phyloP scores from a whole-genome alignment of 1,284 basidiomycete genomes.

The Trametes versicolor region DNA sequence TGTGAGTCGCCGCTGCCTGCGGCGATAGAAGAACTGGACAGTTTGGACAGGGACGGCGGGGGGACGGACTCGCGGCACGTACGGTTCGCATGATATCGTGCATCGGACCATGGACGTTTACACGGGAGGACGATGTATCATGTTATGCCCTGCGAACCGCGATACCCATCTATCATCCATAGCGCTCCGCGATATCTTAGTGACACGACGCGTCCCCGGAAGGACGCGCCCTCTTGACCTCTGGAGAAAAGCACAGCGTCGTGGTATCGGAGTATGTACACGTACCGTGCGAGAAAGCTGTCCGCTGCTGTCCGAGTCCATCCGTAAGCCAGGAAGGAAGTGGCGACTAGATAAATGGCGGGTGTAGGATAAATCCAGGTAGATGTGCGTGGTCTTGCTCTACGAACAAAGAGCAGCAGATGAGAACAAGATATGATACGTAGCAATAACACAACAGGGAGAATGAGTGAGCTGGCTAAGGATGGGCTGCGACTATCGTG shows the following conservation, averaged over 20 bases:
- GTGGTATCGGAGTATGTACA: background rate
- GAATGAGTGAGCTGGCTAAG: conserved; percentile 25
- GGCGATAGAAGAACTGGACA: conserved; percentile 21
- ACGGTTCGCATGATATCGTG: conserved; percentile 20
- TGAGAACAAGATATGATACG: conserved; percentile 28
- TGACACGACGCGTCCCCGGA: background rate
- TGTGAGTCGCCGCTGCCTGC: conserved; percentile 12
- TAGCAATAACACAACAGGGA: conserved; percentile 38
- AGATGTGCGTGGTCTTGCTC: conserved; percentile 26
- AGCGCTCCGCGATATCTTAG: too few relatives aligned
- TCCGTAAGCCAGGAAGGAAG: conserved; percentile 16
- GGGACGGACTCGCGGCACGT: conserved; percentile 16
- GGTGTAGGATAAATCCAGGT: conserved; percentile 31
- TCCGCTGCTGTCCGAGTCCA: conserved; percentile 10
- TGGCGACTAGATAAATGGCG: conserved; percentile 18
- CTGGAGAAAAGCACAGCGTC: background rate
- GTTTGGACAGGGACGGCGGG: conserved; percentile 13
- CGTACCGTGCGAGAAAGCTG: conserved; percentile 6
- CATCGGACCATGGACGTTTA: background rate
- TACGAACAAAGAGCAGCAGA: conserved; percentile 22
- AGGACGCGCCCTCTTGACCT: background rate
- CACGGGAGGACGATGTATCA: background rate
- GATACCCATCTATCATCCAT: background rate
- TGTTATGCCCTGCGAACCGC: background rate
- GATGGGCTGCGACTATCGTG: conserved; percentile 14